Evolutionary conservation across 2,329 filamentous ascomycete species (phyloP).

Genomic region (Nemania abortiva): DNA sequence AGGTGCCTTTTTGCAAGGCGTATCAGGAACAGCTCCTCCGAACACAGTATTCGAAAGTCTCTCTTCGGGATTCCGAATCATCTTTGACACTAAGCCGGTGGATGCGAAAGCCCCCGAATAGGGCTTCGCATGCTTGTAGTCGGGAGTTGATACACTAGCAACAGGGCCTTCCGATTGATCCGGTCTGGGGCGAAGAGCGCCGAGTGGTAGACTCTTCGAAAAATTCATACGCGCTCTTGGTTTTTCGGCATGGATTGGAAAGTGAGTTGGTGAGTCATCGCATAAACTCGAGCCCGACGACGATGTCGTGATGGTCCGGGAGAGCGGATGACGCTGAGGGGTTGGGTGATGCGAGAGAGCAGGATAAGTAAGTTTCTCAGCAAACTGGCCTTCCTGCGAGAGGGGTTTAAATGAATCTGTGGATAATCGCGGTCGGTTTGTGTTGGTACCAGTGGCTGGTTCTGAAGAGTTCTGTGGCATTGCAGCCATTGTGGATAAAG

Average conservation of each 20-base stretch:
- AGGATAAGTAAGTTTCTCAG: slow-evolving; percentile 61
- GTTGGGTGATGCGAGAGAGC: slow-evolving; percentile 63
- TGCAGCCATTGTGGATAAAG: slow-evolving; percentile 64
- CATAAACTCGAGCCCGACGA: slow-evolving; percentile 83
- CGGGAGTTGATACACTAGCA: slow-evolving; percentile 75
- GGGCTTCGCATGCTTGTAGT: slow-evolving; percentile 82
- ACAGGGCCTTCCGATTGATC: slow-evolving; percentile 37
- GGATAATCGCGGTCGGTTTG: slow-evolving; percentile 78
- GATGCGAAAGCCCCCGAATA: slow-evolving; percentile 90
- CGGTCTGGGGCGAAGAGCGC: slow-evolving; percentile 47
- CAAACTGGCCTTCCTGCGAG: slow-evolving; percentile 73
- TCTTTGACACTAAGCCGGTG: slow-evolving; percentile 93
- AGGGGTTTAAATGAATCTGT: slow-evolving; percentile 80
- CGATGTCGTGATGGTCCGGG: slow-evolving; percentile 86
- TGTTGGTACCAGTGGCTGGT: slow-evolving; percentile 66
- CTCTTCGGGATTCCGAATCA: slow-evolving; percentile 85
- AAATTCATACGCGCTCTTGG: slow-evolving; percentile 68
- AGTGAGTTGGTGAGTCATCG: slow-evolving; percentile 75
- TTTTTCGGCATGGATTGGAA: slow-evolving; percentile 67
- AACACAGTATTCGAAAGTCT: slow-evolving; percentile 67
- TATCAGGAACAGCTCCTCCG: slow-evolving; percentile 80
- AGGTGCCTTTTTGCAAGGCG: slow-evolving; percentile 84
- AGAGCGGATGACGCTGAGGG: slow-evolving; percentile 80
- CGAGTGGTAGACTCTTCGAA: slow-evolving; percentile 77
- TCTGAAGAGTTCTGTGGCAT: slow-evolving; percentile 64